Percentiles rank a stretch among this genome's conserved stretches.
Conservation (phyloP, 495 filamentous ascomycete species). For the Viridothelium virens region DNA sequence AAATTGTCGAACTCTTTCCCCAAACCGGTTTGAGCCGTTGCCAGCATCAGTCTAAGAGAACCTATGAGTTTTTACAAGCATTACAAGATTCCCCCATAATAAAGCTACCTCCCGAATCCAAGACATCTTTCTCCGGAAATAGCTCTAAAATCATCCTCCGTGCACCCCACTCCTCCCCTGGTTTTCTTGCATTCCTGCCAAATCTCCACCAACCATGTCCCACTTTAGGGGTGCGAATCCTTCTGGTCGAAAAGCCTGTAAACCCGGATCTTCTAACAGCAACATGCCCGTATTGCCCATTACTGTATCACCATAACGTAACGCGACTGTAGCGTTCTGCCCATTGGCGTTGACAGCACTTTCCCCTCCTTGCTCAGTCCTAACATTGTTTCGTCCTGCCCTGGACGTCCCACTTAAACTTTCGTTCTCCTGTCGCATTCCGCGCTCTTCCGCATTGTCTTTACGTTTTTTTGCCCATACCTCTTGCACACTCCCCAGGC, state of each 20-base stretch:
- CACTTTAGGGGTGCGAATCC: conserved; percentile 37
- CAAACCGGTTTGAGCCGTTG: background rate
- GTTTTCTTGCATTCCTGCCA: conserved; percentile 8
- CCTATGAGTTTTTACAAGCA: background rate
- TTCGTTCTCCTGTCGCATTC: background rate
- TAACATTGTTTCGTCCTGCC: conserved; percentile 14
- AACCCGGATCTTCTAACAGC: conserved; percentile 40
- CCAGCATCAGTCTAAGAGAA: background rate
- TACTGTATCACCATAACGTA: conserved; percentile 30
- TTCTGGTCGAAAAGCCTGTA: conserved; percentile 32
- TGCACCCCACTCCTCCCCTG: background rate
- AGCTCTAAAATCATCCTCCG: no score
- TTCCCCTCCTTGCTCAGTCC: conserved; percentile 26
- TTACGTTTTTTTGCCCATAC: conserved; percentile 1
- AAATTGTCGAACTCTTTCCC: background rate
- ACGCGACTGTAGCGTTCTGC: conserved; percentile 17
- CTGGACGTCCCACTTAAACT: conserved; percentile 1
- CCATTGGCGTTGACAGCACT: conserved; percentile 18
- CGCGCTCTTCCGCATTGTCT: background rate
- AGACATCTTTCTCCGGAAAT: no score
- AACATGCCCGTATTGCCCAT: conserved; percentile 45
- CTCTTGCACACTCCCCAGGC: conserved; percentile 17
- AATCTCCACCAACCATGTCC: conserved; percentile 28
- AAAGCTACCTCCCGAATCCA: no score
- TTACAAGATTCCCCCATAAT: background rate